Percentiles rank a stretch among this genome's conserved stretches.
phyloP scores from a whole-genome alignment of 2,329 filamentous ascomycete species.

The Pestalotiopsis sp. region DNA sequence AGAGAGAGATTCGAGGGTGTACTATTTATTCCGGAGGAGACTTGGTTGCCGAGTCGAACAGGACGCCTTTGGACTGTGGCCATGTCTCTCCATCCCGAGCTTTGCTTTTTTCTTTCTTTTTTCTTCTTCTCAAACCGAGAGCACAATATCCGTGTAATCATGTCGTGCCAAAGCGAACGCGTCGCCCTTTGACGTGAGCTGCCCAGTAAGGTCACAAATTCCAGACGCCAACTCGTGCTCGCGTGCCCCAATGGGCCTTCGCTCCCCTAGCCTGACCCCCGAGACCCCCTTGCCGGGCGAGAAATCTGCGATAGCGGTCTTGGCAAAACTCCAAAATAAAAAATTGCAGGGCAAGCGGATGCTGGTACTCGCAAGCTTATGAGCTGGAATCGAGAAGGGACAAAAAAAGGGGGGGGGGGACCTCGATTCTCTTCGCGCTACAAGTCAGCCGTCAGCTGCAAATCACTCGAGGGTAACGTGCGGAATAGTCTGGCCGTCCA shows the following conservation, averaged over 20 bases:
- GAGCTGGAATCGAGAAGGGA: background rate
- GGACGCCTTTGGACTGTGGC: too few species aligned
- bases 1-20: background rate
- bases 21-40: background rate
- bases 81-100: background rate
- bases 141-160: background rate
- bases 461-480: too few species aligned
- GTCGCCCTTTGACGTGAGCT: background rate
- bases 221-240: background rate
- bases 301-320: conserved; percentile 9
- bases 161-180: background rate
- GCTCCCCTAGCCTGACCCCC: too few species aligned
- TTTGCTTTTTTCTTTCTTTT: background rate
- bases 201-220: too few species aligned
- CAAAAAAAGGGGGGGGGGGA: background rate
- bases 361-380: conserved; percentile 4
- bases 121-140: too few species aligned
- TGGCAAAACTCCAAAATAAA: conserved; percentile 2
- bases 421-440: background rate
- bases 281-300: background rate
- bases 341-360: conserved; percentile 6
- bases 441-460: background rate
- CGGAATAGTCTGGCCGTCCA: too few species aligned
- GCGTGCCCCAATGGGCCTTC: background rate
- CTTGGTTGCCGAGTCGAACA: too few species aligned